Base-by-base conservation (phyloP, 805 yeast genomes). In the Monosporozyma servazzii region DNA sequence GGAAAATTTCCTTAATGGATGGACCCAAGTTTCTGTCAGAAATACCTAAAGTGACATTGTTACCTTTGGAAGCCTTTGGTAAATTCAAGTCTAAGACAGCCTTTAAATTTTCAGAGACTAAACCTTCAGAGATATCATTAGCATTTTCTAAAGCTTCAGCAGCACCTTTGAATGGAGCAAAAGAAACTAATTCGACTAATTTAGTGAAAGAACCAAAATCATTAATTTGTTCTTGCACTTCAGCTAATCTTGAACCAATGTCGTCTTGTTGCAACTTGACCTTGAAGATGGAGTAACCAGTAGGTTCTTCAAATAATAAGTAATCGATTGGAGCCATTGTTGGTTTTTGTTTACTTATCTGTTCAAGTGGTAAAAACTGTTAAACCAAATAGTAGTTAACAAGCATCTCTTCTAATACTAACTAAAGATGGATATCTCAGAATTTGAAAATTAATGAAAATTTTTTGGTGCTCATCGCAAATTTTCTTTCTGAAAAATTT, bases 111-210 rank as follows among this genome's bases (percentile, higher is more conserved):
- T 93, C 98, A 53, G 90, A 85, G 52, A 91, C 96, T 62, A 90
- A 79, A 66, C 99, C 99, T 75, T 93, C 99, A 58, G 96, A 87
- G 62, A 93, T 86, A 68, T 93, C 98, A 68, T 93, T 93, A 61
- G 98, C 97, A 68, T 93, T 93, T 73, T 91, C 98, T 65, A 93
- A 80, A 54, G 99, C 99, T 73, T 93, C 98, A 49, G 99, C 98
- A 55, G 99, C 99, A 65, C 97, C 97, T 73, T 93, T 90, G 80
- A 93, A 93, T 48, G 99, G 99, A 54, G 96, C 96, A 73, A 93
- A 93, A 15, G 96, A 86, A 27, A 88, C 95, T 52, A 93, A 79
- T 72, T 90, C 96, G 61, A 93, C 83, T 76, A 91, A 76, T 75
- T 93, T 93, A 63, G 96, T 86, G 69, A 93, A 90, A 67, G 82